These are phyloP conservation scores for Austroboletus niveus DNA, from an alignment of 1,284 basidiomycete species.

Conservation along the genomic window DNA sequence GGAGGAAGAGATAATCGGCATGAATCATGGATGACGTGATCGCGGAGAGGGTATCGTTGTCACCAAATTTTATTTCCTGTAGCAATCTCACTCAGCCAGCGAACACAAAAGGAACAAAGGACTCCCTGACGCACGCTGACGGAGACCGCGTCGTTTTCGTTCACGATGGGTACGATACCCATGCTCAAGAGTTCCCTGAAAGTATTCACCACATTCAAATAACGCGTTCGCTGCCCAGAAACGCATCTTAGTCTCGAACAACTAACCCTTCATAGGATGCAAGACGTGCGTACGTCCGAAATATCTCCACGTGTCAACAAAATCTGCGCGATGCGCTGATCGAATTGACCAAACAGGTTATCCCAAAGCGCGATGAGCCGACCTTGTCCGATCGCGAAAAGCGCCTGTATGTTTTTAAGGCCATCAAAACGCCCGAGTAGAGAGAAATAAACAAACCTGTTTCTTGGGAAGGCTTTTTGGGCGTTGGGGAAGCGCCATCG, in stretches of 20 bases:
- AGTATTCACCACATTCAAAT: conserved; percentile 93
- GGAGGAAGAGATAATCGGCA: conserved; percentile 94
- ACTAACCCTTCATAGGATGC: not conserved
- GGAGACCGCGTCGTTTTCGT: conserved; percentile 95
- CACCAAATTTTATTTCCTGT: conserved; percentile 99
- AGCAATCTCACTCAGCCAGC: conserved; percentile 6
- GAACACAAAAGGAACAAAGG: not conserved
- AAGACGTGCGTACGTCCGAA: conserved; percentile 75
- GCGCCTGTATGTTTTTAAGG: conserved; percentile 54
- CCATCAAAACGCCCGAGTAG: not conserved
- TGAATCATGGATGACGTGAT: conserved; percentile 97
- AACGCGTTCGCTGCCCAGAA: conserved; percentile 73
- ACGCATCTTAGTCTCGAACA: conserved; percentile 2
- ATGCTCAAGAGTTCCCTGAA: conserved; percentile 84
- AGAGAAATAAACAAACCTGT: conserved; percentile 53
- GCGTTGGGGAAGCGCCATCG: conserved; percentile 81
- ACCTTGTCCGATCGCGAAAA: conserved; percentile 96
- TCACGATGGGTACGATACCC: conserved; percentile 93
- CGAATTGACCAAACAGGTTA: conserved; percentile 90
- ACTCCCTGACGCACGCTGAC: conserved; percentile 70
- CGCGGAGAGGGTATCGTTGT: conserved; percentile 97
- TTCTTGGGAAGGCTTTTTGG: conserved; percentile 89
- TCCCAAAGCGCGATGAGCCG: conserved; percentile 96
- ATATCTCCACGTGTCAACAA: conserved; percentile 94
- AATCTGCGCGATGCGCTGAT: conserved; percentile 95